Conservation (phyloP, 139 green algal species). For the Tetradesmus obliquus region DNA sequence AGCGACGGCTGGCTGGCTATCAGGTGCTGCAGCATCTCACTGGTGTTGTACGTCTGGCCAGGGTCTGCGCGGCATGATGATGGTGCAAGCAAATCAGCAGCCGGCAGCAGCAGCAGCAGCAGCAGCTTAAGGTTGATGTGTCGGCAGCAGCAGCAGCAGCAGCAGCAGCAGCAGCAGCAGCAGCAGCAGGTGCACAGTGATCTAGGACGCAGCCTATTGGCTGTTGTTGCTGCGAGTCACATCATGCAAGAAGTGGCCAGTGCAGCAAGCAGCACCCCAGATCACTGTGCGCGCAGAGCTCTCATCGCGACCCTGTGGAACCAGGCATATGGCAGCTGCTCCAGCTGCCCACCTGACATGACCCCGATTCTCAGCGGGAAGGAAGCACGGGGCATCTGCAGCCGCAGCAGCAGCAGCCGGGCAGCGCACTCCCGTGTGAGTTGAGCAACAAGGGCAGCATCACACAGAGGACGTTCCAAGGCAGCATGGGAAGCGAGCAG, state of each 20-base stretch:
- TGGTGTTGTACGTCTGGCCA: constrained; percentile 83
- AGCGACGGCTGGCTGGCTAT: constrained; percentile 24
- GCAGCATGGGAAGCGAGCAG: too few relatives aligned
- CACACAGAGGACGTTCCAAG: neutral
- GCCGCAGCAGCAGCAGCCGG: neutral
- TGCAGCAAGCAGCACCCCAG: neutral
- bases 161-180: neutral
- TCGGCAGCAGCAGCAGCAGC: neutral
- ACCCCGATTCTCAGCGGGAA: constrained; percentile 32
- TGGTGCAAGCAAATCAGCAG: neutral
- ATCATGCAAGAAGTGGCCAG: neutral
- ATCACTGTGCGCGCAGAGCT: neutral
- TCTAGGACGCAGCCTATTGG: neutral
- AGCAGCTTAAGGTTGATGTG: neutral
- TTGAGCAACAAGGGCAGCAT: neutral
- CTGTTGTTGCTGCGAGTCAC: neutral
- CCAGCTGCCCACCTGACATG: constrained; percentile 8
- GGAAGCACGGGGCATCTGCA: neutral
- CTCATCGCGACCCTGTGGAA: neutral
- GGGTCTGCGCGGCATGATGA: constrained; percentile 60
- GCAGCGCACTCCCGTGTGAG: neutral
- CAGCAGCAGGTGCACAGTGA: neutral
- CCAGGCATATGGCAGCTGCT: neutral
- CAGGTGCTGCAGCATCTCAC: constrained; percentile 75
- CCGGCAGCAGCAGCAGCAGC: neutral